These are phyloP conservation scores for Friedmanniomyces endolithicus DNA, from an alignment of 495 filamentous ascomycete genomes.

Conservation along the genomic window DNA sequence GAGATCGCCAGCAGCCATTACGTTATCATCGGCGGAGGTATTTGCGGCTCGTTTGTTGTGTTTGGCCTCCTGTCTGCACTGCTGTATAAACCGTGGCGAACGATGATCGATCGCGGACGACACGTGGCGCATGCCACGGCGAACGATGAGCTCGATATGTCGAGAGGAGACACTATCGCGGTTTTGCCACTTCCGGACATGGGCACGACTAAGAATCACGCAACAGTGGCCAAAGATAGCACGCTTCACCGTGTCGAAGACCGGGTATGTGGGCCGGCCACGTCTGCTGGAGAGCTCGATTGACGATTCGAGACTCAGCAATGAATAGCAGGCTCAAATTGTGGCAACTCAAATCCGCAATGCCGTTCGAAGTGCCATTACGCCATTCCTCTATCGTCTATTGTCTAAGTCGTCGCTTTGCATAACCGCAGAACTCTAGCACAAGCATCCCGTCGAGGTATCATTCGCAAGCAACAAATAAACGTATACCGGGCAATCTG, in stretches of 20 bases:
- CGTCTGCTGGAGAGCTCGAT: no score
- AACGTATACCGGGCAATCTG: no score
- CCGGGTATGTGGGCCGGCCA: not conserved
- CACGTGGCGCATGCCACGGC: not conserved
- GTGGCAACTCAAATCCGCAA: not conserved
- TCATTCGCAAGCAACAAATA: no score
- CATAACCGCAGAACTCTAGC: no score
- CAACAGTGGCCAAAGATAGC: not conserved
- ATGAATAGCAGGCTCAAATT: no score
- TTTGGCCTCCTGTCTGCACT: slow-evolving; percentile 60
- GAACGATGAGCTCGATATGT: not conserved
- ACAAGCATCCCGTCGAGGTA: no score
- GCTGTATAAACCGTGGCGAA: slow-evolving; percentile 65
- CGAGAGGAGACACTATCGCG: not conserved
- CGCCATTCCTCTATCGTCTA: not conserved
- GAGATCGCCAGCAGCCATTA: slow-evolving; percentile 63
- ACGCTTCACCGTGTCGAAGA: not conserved
- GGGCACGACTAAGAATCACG: not conserved
- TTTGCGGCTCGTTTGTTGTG: slow-evolving; percentile 71
- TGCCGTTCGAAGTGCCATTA: not conserved
- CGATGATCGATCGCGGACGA: slow-evolving; percentile 38
- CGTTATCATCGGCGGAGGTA: slow-evolving; percentile 68
- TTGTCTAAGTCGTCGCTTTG: no score
- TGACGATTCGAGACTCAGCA: no score
- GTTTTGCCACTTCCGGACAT: not conserved